phyloP scores from a whole-genome alignment of 768 basidiomycete genomes.

The Mycena kentingensis region DNA sequence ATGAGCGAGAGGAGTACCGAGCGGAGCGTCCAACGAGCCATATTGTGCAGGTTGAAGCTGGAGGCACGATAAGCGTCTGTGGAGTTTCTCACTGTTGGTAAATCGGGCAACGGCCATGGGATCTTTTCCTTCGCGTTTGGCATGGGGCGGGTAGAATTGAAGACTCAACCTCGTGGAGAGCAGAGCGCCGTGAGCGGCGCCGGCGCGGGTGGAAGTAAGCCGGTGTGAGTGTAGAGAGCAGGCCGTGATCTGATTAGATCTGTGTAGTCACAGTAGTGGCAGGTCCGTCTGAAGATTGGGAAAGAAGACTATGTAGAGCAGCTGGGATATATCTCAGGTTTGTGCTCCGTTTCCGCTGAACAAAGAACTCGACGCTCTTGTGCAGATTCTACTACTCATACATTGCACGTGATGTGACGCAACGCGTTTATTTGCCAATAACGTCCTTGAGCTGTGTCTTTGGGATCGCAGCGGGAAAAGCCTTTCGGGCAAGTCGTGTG shows the following conservation, averaged over 20 bases:
- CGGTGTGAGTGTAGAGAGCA: too few species aligned
- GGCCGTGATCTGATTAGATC: too few species aligned
- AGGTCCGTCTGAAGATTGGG: too few species aligned
- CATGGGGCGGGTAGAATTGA: background rate
- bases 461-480: slow-evolving; percentile 56
- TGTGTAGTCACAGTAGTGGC: too few species aligned
- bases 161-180: background rate
- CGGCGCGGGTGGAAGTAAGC: background rate
- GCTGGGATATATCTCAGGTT: too few species aligned
- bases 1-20: background rate
- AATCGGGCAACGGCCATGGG: background rate
- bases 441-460: slow-evolving; percentile 49
- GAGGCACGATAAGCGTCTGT: background rate
- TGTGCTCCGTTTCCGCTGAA: too few species aligned
- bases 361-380: too few species aligned
- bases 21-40: background rate
- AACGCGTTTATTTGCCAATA: slow-evolving; percentile 31
- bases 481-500: slow-evolving; percentile 48
- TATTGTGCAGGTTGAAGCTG: background rate
- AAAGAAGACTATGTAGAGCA: too few species aligned
- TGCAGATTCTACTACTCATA: too few species aligned
- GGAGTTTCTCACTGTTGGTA: background rate
- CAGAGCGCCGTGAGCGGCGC: background rate
- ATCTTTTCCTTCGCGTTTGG: background rate
- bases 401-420: too few species aligned